Percentiles rank a stretch among this genome's conserved stretches.
Conservation (phyloP, 2,329 filamentous ascomycete genomes). For the Colletotrichum liriopes region DNA sequence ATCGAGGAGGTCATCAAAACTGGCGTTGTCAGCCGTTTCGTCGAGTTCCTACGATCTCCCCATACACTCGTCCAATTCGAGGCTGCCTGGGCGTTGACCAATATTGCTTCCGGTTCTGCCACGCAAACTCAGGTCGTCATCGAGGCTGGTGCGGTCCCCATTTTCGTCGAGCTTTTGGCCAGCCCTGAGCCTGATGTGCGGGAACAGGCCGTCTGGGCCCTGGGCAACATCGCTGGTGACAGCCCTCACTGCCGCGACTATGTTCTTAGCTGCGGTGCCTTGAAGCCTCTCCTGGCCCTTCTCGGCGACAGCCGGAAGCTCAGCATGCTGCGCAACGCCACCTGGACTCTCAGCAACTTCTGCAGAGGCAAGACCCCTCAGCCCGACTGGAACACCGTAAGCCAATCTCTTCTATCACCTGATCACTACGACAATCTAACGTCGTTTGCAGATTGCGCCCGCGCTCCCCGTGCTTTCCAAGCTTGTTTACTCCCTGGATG, state of each 20-base stretch:
- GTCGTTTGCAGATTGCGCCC: slow-evolving; percentile 81
- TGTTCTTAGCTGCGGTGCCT: slow-evolving; percentile 90
- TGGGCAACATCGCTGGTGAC: slow-evolving; percentile 99
- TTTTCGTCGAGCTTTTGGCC: slow-evolving; percentile 95
- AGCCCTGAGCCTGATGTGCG: slow-evolving; percentile 98
- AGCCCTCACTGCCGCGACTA: slow-evolving; percentile 98
- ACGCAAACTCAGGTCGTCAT: slow-evolving; percentile 99
- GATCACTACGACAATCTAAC: neutral
- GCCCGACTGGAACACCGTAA: slow-evolving; percentile 95
- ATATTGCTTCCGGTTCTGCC: slow-evolving; percentile 97
- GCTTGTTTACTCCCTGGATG: slow-evolving; percentile 97
- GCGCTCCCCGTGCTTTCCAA: slow-evolving; percentile 96
- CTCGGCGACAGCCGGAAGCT: slow-evolving; percentile 98
- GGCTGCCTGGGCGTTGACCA: slow-evolving; percentile 98
- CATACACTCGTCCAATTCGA: slow-evolving; percentile 99
- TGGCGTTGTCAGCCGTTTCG: slow-evolving; percentile 95
- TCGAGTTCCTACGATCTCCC: slow-evolving; percentile 97
- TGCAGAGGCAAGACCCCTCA: slow-evolving; percentile 99
- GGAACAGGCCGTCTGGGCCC: slow-evolving; percentile 98
- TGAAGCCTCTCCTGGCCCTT: slow-evolving; percentile 90
- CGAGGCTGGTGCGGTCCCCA: slow-evolving; percentile 96
- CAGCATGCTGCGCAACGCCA: slow-evolving; percentile 98
- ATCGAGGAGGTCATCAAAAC: slow-evolving; percentile 99
- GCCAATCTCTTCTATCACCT: slow-evolving; percentile 58
- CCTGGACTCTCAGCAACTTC: slow-evolving; percentile 99